phyloP scores from a whole-genome alignment of 176 grass and related monocot species.

The Lolium perenne region DNA sequence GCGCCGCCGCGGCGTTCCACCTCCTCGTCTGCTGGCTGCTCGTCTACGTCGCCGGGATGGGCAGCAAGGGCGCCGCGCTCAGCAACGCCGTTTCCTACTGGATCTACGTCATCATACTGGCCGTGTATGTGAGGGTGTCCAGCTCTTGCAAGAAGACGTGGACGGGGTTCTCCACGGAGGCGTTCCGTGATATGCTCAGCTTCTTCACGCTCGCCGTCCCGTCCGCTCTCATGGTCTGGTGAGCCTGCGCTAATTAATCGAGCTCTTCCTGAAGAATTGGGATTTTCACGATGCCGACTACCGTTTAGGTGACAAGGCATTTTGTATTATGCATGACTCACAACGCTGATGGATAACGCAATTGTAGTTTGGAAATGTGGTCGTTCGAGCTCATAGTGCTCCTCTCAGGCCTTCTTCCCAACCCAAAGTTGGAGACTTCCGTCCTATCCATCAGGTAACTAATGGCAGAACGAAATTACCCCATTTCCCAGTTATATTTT shows the following conservation, averaged over 20 bases:
- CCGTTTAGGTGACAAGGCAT: too few relatives aligned
- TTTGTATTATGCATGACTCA: too few relatives aligned
- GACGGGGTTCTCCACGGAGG: constrained; percentile 46
- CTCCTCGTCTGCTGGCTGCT: constrained; percentile 35
- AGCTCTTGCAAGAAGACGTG: constrained; percentile 40
- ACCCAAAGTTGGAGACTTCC: constrained; percentile 45
- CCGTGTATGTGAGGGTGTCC: constrained; percentile 37
- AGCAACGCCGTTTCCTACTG: constrained; percentile 48
- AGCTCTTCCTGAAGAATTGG: not conserved
- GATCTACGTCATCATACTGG: constrained; percentile 36
- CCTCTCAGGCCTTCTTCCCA: constrained; percentile 43
- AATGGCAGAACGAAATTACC: too few relatives aligned
- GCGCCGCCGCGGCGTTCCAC: constrained; percentile 12
- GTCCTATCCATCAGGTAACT: constrained; percentile 29
- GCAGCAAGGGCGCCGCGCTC: constrained; percentile 6
- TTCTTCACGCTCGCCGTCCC: constrained; percentile 46
- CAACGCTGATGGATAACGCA: not conserved
- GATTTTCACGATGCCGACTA: not conserved
- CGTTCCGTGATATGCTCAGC: constrained; percentile 31
- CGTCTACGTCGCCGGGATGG: constrained; percentile 8
- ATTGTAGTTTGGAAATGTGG: constrained; percentile 53
- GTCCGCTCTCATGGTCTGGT: constrained; percentile 54
- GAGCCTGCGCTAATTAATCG: not conserved
- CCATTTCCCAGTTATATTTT: too few relatives aligned
- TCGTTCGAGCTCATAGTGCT: constrained; percentile 52